phyloP scores from a whole-genome alignment of 768 basidiomycete species.

The Calocera cornea region DNA sequence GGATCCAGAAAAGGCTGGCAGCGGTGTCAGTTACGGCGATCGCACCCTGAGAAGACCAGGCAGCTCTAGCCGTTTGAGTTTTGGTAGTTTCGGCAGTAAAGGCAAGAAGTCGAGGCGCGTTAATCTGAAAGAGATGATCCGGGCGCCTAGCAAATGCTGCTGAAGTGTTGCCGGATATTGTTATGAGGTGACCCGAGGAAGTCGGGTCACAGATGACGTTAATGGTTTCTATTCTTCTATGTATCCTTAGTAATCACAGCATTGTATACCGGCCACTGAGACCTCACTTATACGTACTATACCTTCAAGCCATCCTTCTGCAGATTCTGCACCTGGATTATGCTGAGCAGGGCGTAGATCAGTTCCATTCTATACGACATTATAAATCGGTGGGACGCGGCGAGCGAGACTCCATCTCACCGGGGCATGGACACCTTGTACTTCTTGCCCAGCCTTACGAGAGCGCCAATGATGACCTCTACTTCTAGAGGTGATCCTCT shows the following conservation, averaged over 20 bases:
- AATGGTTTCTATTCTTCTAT: background rate
- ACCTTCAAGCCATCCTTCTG: background rate
- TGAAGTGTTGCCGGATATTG: background rate
- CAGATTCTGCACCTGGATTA: background rate
- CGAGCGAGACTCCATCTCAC: background rate
- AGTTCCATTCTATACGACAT: background rate
- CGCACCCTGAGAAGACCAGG: slow-evolving; percentile 81
- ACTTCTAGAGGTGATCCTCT: background rate
- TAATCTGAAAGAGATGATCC: slow-evolving; percentile 1
- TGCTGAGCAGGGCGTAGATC: background rate
- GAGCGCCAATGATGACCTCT: background rate
- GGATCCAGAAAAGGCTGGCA: slow-evolving; percentile 88
- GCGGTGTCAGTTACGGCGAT: slow-evolving; percentile 94
- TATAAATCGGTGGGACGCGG: background rate
- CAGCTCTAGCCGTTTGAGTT: slow-evolving; percentile 77
- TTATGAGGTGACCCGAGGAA: background rate
- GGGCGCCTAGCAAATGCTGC: background rate
- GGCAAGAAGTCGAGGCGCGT: slow-evolving; percentile 1
- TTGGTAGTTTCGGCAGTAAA: slow-evolving; percentile 22
- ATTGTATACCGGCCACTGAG: background rate
- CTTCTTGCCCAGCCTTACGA: background rate
- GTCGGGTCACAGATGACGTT: background rate
- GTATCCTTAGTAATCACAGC: background rate
- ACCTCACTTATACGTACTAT: background rate
- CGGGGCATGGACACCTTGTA: background rate